Evolutionary conservation across 2,329 filamentous ascomycete species (phyloP), one percentile per base, ranked within the genome.

Genomic region (Mollisia scopiformis): DNA sequence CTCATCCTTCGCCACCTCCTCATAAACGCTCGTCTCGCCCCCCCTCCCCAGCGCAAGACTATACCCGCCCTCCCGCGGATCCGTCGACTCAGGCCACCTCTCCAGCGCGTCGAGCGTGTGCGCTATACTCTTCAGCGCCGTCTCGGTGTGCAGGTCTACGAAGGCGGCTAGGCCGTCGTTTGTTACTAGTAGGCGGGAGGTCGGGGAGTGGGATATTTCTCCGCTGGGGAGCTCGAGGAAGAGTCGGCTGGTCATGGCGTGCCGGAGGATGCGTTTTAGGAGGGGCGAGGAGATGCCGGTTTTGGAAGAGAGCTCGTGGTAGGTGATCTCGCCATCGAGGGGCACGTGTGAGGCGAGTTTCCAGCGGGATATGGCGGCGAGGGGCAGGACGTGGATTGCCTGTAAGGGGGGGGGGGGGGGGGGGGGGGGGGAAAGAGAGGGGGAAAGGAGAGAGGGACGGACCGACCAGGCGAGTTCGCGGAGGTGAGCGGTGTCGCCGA

Each of bases 71-170:
- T 63, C 61, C 23, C 50, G 47, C 7, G 35, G 53, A 53, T 25
- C 55, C 19, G 14, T 41, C n/a, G 57, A 60, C 10, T 41, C 49
- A 2, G 61, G 61, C 57, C 57, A 63, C 35, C 31, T 41, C 25
- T 57, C 53, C 30, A 47, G 37, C n/a, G 54, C 54, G 19, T 56
- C 54, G 8, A 49, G n/a, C 6, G 33, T 47, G 35, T 37, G 30
- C 23, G 54, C 41, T 23, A 43, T n/a, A 19, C 41, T 47, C 8
- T 56, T 56, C n/a, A 31, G 49, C 11, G 46, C 39, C n/a, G 28
- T 33, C 30, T 56, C 41, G 13, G 54, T 56, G 16, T 56, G 54
- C 11, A 56, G 41, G 35, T 49, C 54, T 10, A 56, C 54, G 13
- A 49, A 56, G 1, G 41, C 54, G 2, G 41, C 54, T 8, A 56